phyloP scores from a whole-genome alignment of 2,329 filamentous ascomycete genomes.

The Fusarium virguliforme region DNA sequence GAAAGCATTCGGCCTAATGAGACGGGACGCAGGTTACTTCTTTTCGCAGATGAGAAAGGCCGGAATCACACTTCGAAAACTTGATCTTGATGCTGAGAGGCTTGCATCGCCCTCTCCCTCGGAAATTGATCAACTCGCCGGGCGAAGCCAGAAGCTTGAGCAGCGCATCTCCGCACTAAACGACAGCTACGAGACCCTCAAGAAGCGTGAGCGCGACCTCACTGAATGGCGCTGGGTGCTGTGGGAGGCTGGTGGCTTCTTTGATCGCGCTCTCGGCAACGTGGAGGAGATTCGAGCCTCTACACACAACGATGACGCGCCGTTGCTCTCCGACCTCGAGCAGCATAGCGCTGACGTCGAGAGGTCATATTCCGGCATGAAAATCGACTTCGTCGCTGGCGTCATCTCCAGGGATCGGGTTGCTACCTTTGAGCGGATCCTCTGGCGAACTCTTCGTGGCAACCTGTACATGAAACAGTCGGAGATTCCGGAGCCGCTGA shows the following conservation, averaged over 20 bases:
- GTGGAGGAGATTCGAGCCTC: constrained; percentile 97
- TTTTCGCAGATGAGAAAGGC: constrained; percentile 96
- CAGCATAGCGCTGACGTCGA: constrained; percentile 84
- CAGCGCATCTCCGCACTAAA: constrained; percentile 92
- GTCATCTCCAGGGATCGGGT: constrained; percentile 95
- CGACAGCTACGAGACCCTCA: constrained; percentile 98
- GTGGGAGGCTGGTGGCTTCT: constrained; percentile 96
- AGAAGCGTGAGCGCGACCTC: constrained; percentile 96
- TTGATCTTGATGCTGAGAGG: constrained; percentile 90
- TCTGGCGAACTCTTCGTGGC: constrained; percentile 96
- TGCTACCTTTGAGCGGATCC: constrained; percentile 94
- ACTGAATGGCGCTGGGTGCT: constrained; percentile 99
- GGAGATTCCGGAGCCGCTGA: constrained; percentile 93
- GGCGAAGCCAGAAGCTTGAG: constrained; percentile 93
- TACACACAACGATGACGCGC: constrained; percentile 91
- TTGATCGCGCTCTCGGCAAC: constrained; percentile 94
- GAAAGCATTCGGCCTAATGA: constrained; percentile 52
- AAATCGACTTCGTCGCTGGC: constrained; percentile 98
- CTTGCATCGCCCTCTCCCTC: constrained; percentile 90
- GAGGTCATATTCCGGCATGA: constrained; percentile 95
- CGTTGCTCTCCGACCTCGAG: constrained; percentile 92
- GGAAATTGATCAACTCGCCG: constrained; percentile 95
- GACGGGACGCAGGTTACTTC: constrained; percentile 88
- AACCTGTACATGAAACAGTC: constrained; percentile 99
- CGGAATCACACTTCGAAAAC: constrained; percentile 86